Base-by-base conservation (phyloP, 2,329 filamentous ascomycete genomes). In the Aspergillus vadensis region DNA sequence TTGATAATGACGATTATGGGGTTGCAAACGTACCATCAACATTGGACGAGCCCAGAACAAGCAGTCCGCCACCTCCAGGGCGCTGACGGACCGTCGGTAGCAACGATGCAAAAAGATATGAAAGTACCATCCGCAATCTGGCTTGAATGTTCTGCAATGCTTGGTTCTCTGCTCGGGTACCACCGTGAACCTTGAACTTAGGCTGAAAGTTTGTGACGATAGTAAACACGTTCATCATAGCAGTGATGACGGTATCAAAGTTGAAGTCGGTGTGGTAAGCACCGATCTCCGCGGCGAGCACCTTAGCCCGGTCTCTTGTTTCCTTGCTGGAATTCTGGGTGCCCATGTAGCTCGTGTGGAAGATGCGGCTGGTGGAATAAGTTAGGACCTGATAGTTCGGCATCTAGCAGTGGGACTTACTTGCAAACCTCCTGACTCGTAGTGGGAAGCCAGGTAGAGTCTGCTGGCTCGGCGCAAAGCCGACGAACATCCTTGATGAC, bases 261-360 rank as follows among this genome's bases (percentile, higher is more conserved):
- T 92, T 86, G 48, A 92, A 79, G 69, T 93, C 85, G 4, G 85
- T 81, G 70, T 95, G 91, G 69, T 92, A 88, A 15, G 85, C 81
- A 3, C 90, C 91, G 55, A 94, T 91, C n/a, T 74, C 73, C 12
- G 71, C 68, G 0, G 80, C 72, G 2, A 94, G 81, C 0, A 83
- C 80, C 69, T 84, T 84, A 1, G 91, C 88, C 27, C 91, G 81
- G 50, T 82, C 79, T 9, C 90, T 79, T 0, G 90, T 92, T 64
- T 91, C 88, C 44, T 79, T 77, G 53, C 85, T 87, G 44, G 88
- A 88, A 63, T 89, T 85, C 65, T 82, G 78, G 69, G 87, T 92
- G 10, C 89, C 90, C 86, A 91, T 89, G 74, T 87, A 91, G 50
- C 82, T 80, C 1, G 88, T 91, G 65, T 84, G 82, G 66, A 90